These are phyloP conservation scores for Ormosia emarginata DNA, from an alignment of 306 rosid species.

Conservation along the genomic window DNA sequence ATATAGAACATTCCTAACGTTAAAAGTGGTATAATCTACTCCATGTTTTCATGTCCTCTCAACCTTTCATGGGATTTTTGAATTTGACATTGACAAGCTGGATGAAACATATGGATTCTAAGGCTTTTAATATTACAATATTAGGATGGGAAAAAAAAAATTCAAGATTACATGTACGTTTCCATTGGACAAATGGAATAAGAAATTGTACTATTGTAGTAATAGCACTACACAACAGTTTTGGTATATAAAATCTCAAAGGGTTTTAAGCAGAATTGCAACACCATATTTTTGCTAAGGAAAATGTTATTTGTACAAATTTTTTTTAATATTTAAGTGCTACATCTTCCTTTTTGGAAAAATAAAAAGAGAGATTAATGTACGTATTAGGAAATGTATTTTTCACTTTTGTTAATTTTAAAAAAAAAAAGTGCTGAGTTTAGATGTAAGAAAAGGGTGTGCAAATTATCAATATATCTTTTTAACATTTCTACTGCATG, in stretches of 20 bases:
- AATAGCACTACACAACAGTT: background rate
- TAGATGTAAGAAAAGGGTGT: too few species aligned
- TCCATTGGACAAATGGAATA: background rate
- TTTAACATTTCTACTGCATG: too few species aligned
- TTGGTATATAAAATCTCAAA: background rate
- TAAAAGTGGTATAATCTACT: conserved; percentile 60
- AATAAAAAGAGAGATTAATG: too few species aligned
- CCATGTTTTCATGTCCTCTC: conserved; percentile 44
- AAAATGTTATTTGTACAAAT: background rate
- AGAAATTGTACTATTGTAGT: too few species aligned
- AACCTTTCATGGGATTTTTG: conserved; percentile 22
- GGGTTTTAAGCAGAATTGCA: background rate
- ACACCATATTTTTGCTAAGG: background rate
- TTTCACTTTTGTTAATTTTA: too few species aligned
- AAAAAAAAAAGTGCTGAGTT: too few species aligned
- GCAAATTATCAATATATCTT: too few species aligned
- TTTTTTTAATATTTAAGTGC: too few species aligned
- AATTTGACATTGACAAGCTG: conserved; percentile 5
- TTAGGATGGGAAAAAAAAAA: background rate
- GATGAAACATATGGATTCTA: conserved; percentile 3
- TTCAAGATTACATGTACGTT: background rate
- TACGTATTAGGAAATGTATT: too few species aligned
- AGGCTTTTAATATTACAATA: background rate
- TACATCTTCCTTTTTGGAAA: too few species aligned
- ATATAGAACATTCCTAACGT: conserved; percentile 63